Evolutionary conservation across 331 rosid species (phyloP), one percentile per base, ranked within the genome.

Genomic region (Malus hybrid): DNA sequence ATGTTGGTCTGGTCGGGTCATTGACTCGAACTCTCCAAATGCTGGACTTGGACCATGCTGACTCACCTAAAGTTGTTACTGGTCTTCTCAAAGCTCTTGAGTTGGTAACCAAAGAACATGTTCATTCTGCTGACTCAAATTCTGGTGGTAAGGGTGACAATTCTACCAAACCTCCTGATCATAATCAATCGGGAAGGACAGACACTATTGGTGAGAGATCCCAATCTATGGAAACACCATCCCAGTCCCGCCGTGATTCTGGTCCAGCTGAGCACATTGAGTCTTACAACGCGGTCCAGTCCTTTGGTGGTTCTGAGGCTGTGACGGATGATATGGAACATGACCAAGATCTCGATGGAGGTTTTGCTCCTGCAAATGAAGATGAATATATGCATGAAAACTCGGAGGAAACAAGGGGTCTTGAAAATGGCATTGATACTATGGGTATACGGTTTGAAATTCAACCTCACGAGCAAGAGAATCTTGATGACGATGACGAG

Each of bases 271-370:
- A 85, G 62, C 91, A 79, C 75, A 85, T 75, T 50, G 96, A 80
- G 81, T 67, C 98, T 67, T 92, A 85, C 82, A 85, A 80, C 73
- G 86, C 78, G 32, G 78, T 83, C 72, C 97, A 85, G 60, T 83
- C 95, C 29, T 89, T 83, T 88, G 97, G 90, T 83, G 97, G 97
- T 31, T 95, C 99, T 62, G 96, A 88, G 87, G 93, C 96, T 79
- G 89, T 90, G 77, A 90, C 96, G 44, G 97, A 95, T 83, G 97
- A 89, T 88, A 95, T 95, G 99, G 99, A 95, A 44, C 99, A 95
- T 29, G 99, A 92, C 82, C 97, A 92, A 82, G 97, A 92, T 86
- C 87, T 92, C 74, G 96, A 76, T 76, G 92, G 91, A 60, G 86
- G 90, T 81, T 92, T 86, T 82, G 85, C 84, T 83, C 87, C 92